A percentile compares a stretch with the other conserved stretches of the same genome.
phyloP scores from a whole-genome alignment of 352 stramenopile genomes.

The Phytophthora foliorum region DNA sequence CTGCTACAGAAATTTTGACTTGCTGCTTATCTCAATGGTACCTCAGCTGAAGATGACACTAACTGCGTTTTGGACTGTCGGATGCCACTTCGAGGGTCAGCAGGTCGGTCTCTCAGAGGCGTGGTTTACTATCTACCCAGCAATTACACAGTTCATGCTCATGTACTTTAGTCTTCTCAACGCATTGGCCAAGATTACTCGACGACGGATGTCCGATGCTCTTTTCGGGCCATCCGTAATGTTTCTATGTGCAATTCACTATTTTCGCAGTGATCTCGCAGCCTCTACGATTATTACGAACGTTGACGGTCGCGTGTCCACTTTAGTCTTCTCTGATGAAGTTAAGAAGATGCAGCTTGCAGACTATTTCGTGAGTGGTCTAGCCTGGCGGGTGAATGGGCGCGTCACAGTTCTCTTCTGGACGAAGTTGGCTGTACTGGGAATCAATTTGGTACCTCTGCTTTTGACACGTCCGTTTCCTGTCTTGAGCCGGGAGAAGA shows the following conservation, averaged over 20 bases:
- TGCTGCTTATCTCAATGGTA: slow-evolving; percentile 42
- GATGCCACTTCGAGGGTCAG: slow-evolving; percentile 52
- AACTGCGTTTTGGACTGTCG: slow-evolving; percentile 40
- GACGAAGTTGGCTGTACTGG: slow-evolving; percentile 41
- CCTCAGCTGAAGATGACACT: slow-evolving; percentile 45
- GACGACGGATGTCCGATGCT: slow-evolving; percentile 14
- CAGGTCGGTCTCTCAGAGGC: slow-evolving; percentile 37
- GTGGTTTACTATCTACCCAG: slow-evolving; percentile 39
- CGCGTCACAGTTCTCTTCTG: slow-evolving; percentile 33
- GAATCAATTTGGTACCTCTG: slow-evolving; percentile 37
- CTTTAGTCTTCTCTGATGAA: slow-evolving; percentile 37
- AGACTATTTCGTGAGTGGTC: slow-evolving; percentile 33
- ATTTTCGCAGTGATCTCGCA: slow-evolving; percentile 21
- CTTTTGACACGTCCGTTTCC: slow-evolving; percentile 24
- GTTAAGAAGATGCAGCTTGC: slow-evolving; percentile 29
- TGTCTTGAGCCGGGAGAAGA: too few relatives aligned
- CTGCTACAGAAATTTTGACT: slow-evolving; percentile 31
- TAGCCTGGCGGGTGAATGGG: slow-evolving; percentile 45
- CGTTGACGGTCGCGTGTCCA: slow-evolving; percentile 36
- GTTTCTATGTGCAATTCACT: slow-evolving; percentile 16
- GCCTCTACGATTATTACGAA: slow-evolving; percentile 4
- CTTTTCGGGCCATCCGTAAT: slow-evolving; percentile 15
- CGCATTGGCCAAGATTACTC: slow-evolving; percentile 20
- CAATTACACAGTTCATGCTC: slow-evolving; percentile 32
- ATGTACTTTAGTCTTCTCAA: slow-evolving; percentile 40